Base-by-base conservation (phyloP, 352 stramenopile species). In the Pythium brachiatum region DNA sequence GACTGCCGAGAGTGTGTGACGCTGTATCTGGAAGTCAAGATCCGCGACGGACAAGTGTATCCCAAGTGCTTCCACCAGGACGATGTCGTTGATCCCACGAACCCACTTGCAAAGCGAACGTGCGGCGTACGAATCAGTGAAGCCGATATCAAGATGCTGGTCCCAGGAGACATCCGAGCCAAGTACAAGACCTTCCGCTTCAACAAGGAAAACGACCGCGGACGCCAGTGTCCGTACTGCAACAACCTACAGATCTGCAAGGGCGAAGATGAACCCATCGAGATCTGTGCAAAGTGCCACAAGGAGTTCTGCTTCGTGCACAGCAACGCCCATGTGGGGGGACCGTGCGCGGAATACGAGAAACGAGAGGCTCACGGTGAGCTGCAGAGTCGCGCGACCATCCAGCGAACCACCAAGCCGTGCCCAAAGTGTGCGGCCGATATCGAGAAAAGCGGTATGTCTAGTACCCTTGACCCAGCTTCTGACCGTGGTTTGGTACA, bases 121-220 rank as follows among this genome's bases (percentile, higher is more conserved):
- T 88, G 79, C 32, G 69, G 73, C 16, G 63, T 47, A 11, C 53
- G 67, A 4, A 86, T 92, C 47, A 23, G 54, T 7, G 51, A 68
- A 5, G 58, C 69, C 18, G 81, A 90, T 29, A 81, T 89, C 25
- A 61, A 61, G 15, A 44, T 55, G 9, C 57, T 85, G n/a, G 65
- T 91, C 6, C 79, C 74, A 0, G 67, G 75, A 0, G 66, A 78
- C 2, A 54, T 79, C 2, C 90, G 73, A 66, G 66, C 68, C 15
- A 94, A 93, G 75, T 95, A 92, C 54, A 62, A 73, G 62, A 90
- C 81, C 57, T 89, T 97, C 58, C 85, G 90, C 39, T 96, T 96
- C 65, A 92, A 90, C 73, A 81, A 88, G 62, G 78, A 89, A 64
- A 68, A 92, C 53, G 62, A 77, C 44, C 66, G 78, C 26, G 77